Base-by-base conservation (phyloP, 192 early-diverging fungal genomes). In the Physocladia obscura region DNA sequence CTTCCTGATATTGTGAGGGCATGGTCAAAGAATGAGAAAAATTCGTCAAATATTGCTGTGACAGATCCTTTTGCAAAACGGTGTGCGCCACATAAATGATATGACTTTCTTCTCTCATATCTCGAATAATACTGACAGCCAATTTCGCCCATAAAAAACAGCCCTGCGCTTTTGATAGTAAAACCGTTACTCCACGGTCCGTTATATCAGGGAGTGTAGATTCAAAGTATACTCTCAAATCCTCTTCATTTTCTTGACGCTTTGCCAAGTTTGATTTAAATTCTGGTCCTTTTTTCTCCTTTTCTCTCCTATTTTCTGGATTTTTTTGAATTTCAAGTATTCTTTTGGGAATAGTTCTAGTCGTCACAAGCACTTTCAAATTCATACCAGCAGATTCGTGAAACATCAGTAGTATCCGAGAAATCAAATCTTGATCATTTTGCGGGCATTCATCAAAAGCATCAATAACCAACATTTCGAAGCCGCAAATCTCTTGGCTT, bases 401-500 rank as follows among this genome's bases (percentile, higher is more conserved):
- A 26, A 62, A 11, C 2, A 22, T 47, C n/a, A 27, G 39, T 11
- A 62, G 37, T 15, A 62, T 3, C 39, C 13, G 13, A 6, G 13
- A 44, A 2, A 44, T 27, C 2, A 13, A 4, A 1, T 4, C 0
- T 6, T 21, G 21, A 22, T 62, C 59, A 6, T 30, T 38, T 1
- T n/a, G 31, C 21, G 59, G 59, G n/a, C 59, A 62, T 44, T 62
- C 59, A 30, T 62, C 59, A 22, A 62, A 30, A 44, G 59, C 59
- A 0, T 62, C 59, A 47, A 62, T 47, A 22, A 62, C 26, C 6
- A 62, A 21, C 56, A 27, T n/a, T n/a, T n/a, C n/a, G n/a, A n/a
- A n/a, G n/a, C n/a, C n/a, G n/a, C n/a, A n/a, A n/a, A n/a, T n/a
- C n/a, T n/a, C n/a, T n/a, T n/a, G n/a, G n/a, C n/a, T n/a, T n/a